phyloP scores from a whole-genome alignment of 352 stramenopile genomes.

The Phytophthora pseudosyringae region DNA sequence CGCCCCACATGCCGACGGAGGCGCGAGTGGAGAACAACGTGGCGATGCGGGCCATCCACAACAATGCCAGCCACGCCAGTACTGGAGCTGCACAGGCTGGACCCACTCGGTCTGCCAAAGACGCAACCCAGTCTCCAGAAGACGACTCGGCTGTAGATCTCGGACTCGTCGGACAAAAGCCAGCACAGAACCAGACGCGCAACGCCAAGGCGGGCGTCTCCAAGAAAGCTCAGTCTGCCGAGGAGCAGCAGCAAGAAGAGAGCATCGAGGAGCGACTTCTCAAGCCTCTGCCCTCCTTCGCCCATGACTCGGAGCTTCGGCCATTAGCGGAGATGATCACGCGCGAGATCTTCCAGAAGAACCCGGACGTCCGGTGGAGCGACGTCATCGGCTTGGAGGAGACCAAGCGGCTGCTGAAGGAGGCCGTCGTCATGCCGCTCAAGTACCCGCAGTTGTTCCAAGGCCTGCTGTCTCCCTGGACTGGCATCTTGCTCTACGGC shows the following conservation, averaged over 20 bases:
- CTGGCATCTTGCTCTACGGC: slow-evolving; percentile 91
- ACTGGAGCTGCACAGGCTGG: slow-evolving; percentile 12
- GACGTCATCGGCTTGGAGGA: slow-evolving; percentile 91
- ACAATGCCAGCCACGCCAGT: slow-evolving; percentile 26
- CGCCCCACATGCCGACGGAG: slow-evolving; percentile 75
- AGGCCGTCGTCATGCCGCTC: slow-evolving; percentile 95
- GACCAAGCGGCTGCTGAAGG: slow-evolving; percentile 94
- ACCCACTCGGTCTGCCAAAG: slow-evolving; percentile 7
- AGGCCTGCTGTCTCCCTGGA: slow-evolving; percentile 90
- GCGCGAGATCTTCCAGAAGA: slow-evolving; percentile 93
- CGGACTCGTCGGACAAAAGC: slow-evolving; percentile 75
- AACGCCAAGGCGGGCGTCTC: slow-evolving; percentile 16
- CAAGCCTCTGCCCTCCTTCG: slow-evolving; percentile 89
- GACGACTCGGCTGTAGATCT: slow-evolving; percentile 56
- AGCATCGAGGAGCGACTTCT: slow-evolving; percentile 76
- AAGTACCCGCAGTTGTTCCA: slow-evolving; percentile 96
- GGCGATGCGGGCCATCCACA: slow-evolving; percentile 64
- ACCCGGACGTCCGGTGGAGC: slow-evolving; percentile 90
- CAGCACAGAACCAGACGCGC: slow-evolving; percentile 41
- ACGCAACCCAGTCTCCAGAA: slow-evolving; percentile 27
- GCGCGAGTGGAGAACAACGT: slow-evolving; percentile 84
- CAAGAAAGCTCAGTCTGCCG: slow-evolving; percentile 37
- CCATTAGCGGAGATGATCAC: slow-evolving; percentile 90
- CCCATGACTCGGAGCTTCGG: slow-evolving; percentile 86
- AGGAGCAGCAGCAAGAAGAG: slow-evolving; percentile 44